Percentiles rank a stretch among this genome's conserved stretches.
Conservation (phyloP, 352 stramenopile genomes). For the Phytopythium boreale region DNA sequence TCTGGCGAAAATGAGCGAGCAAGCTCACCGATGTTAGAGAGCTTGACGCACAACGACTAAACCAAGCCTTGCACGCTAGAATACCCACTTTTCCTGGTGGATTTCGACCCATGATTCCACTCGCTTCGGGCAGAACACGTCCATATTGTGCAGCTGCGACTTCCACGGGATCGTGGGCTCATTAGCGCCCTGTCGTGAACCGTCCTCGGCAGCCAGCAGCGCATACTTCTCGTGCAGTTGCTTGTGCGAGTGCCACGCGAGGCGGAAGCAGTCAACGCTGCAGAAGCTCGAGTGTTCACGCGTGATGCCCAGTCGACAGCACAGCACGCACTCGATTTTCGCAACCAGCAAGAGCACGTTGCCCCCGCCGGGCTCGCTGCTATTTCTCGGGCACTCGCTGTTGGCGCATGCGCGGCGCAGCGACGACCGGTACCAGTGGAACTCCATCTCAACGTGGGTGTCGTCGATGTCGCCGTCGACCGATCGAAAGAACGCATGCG, state of each 20-base stretch:
- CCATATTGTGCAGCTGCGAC: slow-evolving; percentile 56
- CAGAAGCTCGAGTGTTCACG: slow-evolving; percentile 71
- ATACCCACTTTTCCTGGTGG: slow-evolving; percentile 56
- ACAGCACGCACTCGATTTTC: slow-evolving; percentile 71
- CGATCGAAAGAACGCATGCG: slow-evolving; percentile 76
- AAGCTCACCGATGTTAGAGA: not conserved
- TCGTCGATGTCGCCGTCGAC: slow-evolving; percentile 68
- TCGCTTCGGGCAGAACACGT: slow-evolving; percentile 46
- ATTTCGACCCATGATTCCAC: slow-evolving; percentile 63
- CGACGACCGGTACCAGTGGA: slow-evolving; percentile 63
- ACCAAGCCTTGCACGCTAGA: not conserved
- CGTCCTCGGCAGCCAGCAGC: slow-evolving; percentile 16
- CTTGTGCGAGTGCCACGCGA: slow-evolving; percentile 67
- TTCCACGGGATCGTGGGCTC: slow-evolving; percentile 40
- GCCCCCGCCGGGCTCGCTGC: slow-evolving; percentile 41
- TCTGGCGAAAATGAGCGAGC: slow-evolving; percentile 8
- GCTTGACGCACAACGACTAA: not conserved
- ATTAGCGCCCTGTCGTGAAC: not conserved
- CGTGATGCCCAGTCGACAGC: slow-evolving; percentile 58
- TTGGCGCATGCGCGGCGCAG: slow-evolving; percentile 62
- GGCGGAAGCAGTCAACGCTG: slow-evolving; percentile 59
- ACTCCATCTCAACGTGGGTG: slow-evolving; percentile 65
- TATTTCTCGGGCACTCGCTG: slow-evolving; percentile 42
- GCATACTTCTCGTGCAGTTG: slow-evolving; percentile 45
- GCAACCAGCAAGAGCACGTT: slow-evolving; percentile 71